Evolutionary conservation across 129 eudicot species (phyloP).

Genomic region (Centrapalus pauciflorus): DNA sequence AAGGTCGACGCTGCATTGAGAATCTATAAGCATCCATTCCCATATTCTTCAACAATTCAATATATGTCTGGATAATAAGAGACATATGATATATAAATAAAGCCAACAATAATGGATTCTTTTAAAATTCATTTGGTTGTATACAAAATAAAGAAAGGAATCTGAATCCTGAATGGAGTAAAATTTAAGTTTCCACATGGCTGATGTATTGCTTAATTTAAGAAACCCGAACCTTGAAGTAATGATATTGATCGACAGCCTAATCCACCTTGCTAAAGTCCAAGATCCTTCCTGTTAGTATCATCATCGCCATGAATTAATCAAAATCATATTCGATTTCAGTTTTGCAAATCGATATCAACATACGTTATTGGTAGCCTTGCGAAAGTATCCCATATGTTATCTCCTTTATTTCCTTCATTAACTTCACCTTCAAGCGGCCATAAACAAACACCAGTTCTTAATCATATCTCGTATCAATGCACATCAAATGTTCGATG

Average conservation of each 20-base stretch:
- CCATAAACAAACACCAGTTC: not conserved
- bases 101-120: too few relatives aligned
- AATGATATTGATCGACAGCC: conserved; percentile 96
- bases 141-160: conserved; percentile 10
- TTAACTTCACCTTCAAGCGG: conserved; percentile 95
- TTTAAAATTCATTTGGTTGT: too few relatives aligned
- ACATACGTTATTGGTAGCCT: conserved; percentile 53
- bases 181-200: not conserved
- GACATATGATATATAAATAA: not conserved
- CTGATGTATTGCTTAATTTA: not conserved
- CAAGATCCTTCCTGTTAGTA: conserved; percentile 58
- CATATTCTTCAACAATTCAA: conserved; percentile 84
- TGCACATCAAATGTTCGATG: not conserved
- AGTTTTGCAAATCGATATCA: too few relatives aligned
- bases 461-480: not conserved
- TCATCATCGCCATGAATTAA: not conserved
- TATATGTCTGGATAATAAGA: conserved; percentile 49
- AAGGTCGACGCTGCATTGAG: too few relatives aligned
- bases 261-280: conserved; percentile 83
- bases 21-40: conserved; percentile 99
- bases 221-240: conserved; percentile 56
- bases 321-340: not conserved
- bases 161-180: not conserved
- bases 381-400: conserved; percentile 89
- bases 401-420: conserved; percentile 89